These are phyloP conservation scores for Colletotrichum gigasporum DNA, from an alignment of 2,329 filamentous ascomycete species.

Conservation along the genomic window DNA sequence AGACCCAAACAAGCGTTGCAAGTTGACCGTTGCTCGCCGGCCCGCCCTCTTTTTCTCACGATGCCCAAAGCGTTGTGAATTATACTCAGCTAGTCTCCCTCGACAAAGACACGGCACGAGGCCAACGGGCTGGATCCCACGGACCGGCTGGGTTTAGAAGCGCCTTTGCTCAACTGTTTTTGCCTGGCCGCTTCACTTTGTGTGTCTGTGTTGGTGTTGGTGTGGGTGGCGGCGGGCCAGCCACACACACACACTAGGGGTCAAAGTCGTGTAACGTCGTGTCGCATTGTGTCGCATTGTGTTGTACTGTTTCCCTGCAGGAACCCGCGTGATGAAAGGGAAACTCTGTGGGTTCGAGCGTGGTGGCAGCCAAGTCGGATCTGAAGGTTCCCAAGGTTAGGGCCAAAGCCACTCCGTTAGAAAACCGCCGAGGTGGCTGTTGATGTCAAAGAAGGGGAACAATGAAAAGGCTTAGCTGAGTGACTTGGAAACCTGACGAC, in stretches of 20 bases:
- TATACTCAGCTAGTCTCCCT: background rate
- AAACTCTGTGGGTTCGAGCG: background rate
- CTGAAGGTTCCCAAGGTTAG: background rate
- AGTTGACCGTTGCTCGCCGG: background rate
- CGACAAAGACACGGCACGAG: slow-evolving; percentile 2
- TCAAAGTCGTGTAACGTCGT: background rate
- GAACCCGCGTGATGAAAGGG: background rate
- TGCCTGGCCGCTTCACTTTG: too few relatives aligned
- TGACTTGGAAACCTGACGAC: background rate
- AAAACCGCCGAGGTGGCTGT: background rate
- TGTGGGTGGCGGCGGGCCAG: slow-evolving; percentile 3
- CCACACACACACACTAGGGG: too few relatives aligned
- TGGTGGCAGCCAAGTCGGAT: background rate
- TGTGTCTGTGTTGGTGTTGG: background rate
- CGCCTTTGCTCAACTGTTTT: too few relatives aligned
- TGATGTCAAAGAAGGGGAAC: background rate
- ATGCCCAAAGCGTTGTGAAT: background rate
- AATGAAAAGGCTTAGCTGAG: background rate
- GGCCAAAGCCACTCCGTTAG: background rate
- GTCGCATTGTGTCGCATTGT: background rate
- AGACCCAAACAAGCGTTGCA: background rate
- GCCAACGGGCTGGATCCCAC: background rate
- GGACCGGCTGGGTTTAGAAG: background rate
- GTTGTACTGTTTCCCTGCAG: background rate
- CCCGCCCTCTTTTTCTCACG: background rate